These are phyloP conservation scores for Penicillium sp. DNA, from an alignment of 2,329 filamentous ascomycete species.

Conservation along the genomic window DNA sequence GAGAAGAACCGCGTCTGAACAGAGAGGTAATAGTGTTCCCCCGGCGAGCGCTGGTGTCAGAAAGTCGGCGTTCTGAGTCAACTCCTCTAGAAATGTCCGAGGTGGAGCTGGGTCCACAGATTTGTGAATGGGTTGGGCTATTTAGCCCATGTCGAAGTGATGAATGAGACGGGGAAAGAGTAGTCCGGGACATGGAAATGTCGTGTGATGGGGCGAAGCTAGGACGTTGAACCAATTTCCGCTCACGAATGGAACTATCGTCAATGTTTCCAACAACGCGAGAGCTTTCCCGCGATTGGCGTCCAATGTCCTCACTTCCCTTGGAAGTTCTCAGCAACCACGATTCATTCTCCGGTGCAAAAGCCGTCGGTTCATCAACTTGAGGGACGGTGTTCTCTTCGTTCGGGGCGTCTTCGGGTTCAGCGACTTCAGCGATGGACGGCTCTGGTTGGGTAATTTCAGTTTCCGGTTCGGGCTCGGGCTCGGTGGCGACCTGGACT, in stretches of 20 bases:
- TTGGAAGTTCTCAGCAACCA: slow-evolving; percentile 37
- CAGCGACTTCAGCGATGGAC: not conserved
- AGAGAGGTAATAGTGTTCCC: slow-evolving; percentile 65
- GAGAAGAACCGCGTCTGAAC: slow-evolving; percentile 64
- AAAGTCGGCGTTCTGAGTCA: slow-evolving; percentile 53
- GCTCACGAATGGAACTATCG: slow-evolving; percentile 33
- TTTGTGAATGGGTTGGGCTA: slow-evolving; percentile 53
- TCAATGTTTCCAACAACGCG: slow-evolving; percentile 35
- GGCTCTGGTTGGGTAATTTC: not conserved
- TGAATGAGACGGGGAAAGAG: slow-evolving; percentile 39
- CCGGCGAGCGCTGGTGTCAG: slow-evolving; percentile 51
- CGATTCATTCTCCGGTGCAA: slow-evolving; percentile 21
- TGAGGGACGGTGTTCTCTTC: not conserved
- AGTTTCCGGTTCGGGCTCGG: not conserved
- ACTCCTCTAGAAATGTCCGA: slow-evolving; percentile 53
- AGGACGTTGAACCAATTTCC: slow-evolving; percentile 25
- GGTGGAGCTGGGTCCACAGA: slow-evolving; percentile 52
- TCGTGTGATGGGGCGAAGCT: slow-evolving; percentile 37
- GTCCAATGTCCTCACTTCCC: slow-evolving; percentile 20
- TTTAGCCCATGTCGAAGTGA: slow-evolving; percentile 47
- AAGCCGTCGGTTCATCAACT: slow-evolving; percentile 4
- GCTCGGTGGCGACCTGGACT: not conserved
- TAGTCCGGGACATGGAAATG: slow-evolving; percentile 32
- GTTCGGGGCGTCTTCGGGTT: not conserved
- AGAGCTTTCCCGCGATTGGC: slow-evolving; percentile 31